Base-by-base conservation (phyloP, 2,329 filamentous ascomycete genomes). In the Verticillium klebahnii region DNA sequence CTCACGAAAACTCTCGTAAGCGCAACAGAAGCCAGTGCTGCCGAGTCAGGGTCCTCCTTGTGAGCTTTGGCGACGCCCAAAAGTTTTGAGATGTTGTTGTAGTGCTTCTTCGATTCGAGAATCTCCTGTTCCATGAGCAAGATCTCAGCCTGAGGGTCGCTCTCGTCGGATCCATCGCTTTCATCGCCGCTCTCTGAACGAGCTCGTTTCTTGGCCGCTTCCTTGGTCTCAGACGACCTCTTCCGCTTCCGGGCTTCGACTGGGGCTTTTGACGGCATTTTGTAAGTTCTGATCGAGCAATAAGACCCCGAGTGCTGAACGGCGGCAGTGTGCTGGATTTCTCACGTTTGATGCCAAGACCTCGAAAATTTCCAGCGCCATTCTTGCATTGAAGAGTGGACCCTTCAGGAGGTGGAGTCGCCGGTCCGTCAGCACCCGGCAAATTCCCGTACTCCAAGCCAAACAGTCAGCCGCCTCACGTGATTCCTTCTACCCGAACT, bases 1-100 rank as follows among this genome's bases (percentile, higher is more conserved):
- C 91, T 86, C 71, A 93, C 86, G 73, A 97, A 97, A 39, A 96
- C 87, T 68, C 93, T 86, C 74, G 93, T 97, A 57, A 97, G 81
- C 2, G 93, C 89, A 23, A 97, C 88, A 0, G 89, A 86, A 0
- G 93, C 90, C 37, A 91, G 78, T 56, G 91, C 79, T 12, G 85
- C 81, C 4, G 85, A 80, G 54, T 89, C 84, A 2, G 79, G 74
- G 19, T 83, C 79, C 23, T 79, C 73, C 2, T 82, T 74, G 58
- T 70, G 72, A 73, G 40, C 86, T 76, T 69, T 87, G 55, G 76
- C 74, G 17, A 68, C 83, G 52, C 82, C 82, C 56, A 96, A 80
- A 40, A 98, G 78, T 12, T 83, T 85, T 8, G 86, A 83, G 70
- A 98, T 94, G 72, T 96, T 92, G 80, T 97, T 96, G 82, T 96